These are phyloP conservation scores for Clonostachys rhizophaga DNA, from an alignment of 2,329 filamentous ascomycete genomes.

Conservation along the genomic window DNA sequence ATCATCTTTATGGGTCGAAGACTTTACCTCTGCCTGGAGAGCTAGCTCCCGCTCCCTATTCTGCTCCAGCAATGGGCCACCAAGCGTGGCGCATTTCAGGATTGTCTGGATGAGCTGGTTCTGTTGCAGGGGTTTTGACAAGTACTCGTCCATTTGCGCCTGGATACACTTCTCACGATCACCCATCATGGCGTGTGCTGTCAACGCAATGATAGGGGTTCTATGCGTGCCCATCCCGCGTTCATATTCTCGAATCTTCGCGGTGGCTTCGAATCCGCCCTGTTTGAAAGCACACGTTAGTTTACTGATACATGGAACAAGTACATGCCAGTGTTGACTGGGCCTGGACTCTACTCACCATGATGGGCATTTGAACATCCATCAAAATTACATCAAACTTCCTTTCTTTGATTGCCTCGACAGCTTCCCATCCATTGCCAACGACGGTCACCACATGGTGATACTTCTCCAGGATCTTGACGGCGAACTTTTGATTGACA, in stretches of 20 bases:
- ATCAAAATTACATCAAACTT: slow-evolving; percentile 96
- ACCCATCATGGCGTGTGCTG: slow-evolving; percentile 97
- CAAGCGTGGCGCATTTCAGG: slow-evolving; percentile 90
- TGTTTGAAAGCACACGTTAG: slow-evolving; percentile 32
- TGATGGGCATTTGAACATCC: slow-evolving; percentile 99
- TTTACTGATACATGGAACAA: slow-evolving; percentile 1
- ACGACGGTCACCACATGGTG: slow-evolving; percentile 91
- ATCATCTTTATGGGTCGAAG: slow-evolving; percentile 29
- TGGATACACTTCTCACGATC: slow-evolving; percentile 98
- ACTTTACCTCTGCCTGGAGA: slow-evolving; percentile 43
- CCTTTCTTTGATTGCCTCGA: slow-evolving; percentile 87
- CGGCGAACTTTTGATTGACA: slow-evolving; percentile 92
- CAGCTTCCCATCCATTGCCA: slow-evolving; percentile 88
- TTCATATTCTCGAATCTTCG: slow-evolving; percentile 94
- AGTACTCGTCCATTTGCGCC: slow-evolving; percentile 98
- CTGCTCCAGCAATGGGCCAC: slow-evolving; percentile 76
- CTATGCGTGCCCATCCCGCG: slow-evolving; percentile 72
- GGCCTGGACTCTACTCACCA: slow-evolving; percentile 51
- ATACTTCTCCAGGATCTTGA: slow-evolving; percentile 97
- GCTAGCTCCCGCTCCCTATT: slow-evolving; percentile 57
- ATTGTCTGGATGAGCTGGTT: slow-evolving; percentile 98
- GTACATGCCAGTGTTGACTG: background rate
- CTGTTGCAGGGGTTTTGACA: slow-evolving; percentile 94
- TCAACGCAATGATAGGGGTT: slow-evolving; percentile 94
- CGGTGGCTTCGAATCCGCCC: slow-evolving; percentile 96